Evolutionary conservation across 352 stramenopile species (phyloP), one percentile per base, ranked within the genome.

Genomic region (Thraustotheca clavata): DNA sequence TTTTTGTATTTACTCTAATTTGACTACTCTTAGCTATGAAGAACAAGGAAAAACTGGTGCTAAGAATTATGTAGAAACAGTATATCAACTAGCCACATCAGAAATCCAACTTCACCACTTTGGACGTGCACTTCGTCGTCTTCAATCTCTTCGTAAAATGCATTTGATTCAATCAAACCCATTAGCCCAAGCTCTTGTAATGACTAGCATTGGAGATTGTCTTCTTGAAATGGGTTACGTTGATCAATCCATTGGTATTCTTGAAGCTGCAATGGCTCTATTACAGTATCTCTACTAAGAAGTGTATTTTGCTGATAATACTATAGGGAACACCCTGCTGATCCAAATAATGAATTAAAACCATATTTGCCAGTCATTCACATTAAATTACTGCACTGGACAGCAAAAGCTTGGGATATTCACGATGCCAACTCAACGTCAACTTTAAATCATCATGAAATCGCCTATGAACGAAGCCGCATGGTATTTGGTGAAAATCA

Each of bases 151-250:
- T 7, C 36, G 57, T 20, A 65, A 65, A 22, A 14, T 26, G 0
- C 11, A 29, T n/a, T 20, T 27, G 14, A 29, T 26, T 7, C 34
- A 60, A 18, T 18, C 22, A 14, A 40, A 39, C 26, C 57, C 57
- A 2, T 11, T 32, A n/a, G 57, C 57, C 1, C 22, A 54, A 39
- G 57, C 57, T 4, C 22, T 49, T 16, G 12, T 65, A 18, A 65
- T 65, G 57, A 40, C 57, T 18, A 54, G 29, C 2, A 39, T 65
- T 6, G 57, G 38, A 4, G 26, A 52, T 24, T 65, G 57, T 32
- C 38, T 65, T 27, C 29, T 20, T 18, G 41, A 50, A 31, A 65
- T 65, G 57, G 57, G 41, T 14, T 65, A 65, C 57, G 47, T 34
- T 4, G 57, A 41, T 9, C 36, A 55, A 24, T 43, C 57, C 9